Evolutionary conservation across 2,329 filamentous ascomycete genomes (phyloP), one percentile per base, ranked within the genome.

Genomic region (Nemania abortiva): DNA sequence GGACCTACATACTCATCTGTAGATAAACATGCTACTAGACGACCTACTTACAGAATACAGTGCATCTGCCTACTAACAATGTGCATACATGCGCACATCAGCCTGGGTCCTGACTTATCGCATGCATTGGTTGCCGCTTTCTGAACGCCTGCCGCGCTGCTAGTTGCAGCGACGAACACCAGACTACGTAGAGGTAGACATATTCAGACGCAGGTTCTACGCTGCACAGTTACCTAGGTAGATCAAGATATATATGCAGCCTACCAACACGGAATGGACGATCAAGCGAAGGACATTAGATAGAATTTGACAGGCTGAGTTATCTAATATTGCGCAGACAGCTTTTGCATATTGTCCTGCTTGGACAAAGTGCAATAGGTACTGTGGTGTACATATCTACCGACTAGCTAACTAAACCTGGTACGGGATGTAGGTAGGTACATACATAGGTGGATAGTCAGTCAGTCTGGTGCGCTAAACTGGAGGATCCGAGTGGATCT

Each of bases 51-150:
- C 15, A 47, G 42, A 47, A 9, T 55, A 53, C 54, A 53, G 53
- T 52, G 58, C 63, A 37, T 73, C 70, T 69, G 74, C 37, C 37
- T 64, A 52, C 22, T n/a, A 56, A n/a, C 22, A 62, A 68, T 59
- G 55, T 70, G 63, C 54, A 63, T 69, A 62, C n/a, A 66, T 52
- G 56, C 39, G 55, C 60, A 50, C 65, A 66, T 70, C 66, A 73
- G 61, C 71, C 69, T 73, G 74, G 76, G 75, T 74, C 77, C 76
- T 79, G 77, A 72, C 75, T 76, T 75, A 75, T 72, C 76, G 77
- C 78, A 79, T 80, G 79, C 79, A 80, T 80, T 79, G 79, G 77
- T 72, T 77, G 78, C 78, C 77, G 78, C 75, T 71, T 74, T 74
- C 73, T 76, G 65, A 59, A 73, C 71, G 67, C 61, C 70, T 68